Conservation (phyloP, 148 eudicot genomes). For the Vaccinium vitisidaea region DNA sequence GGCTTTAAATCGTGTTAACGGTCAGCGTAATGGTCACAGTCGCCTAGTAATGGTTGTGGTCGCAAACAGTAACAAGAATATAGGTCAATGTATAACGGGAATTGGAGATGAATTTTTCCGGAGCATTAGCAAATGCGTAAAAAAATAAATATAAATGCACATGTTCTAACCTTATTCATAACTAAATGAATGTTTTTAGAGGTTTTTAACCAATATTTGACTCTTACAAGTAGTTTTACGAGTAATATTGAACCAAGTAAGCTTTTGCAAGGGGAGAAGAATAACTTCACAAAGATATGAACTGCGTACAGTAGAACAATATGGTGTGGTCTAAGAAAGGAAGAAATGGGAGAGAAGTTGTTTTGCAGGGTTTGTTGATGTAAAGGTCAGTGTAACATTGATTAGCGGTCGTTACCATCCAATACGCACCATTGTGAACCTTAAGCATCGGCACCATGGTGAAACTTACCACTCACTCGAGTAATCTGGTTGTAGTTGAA, state of each 20-base stretch:
- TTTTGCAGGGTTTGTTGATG: not conserved
- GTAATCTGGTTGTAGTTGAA: not conserved
- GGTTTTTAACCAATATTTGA: not conserved
- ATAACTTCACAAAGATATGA: not conserved
- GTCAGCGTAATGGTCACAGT: not conserved
- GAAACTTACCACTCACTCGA: not conserved
- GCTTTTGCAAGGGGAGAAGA: not conserved
- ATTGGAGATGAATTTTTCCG: not conserved
- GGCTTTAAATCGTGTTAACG: not conserved
- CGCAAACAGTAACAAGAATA: not conserved
- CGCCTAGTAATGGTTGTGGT: too few relatives aligned
- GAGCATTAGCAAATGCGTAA: not conserved
- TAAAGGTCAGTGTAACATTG: not conserved
- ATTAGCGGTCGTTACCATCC: not conserved
- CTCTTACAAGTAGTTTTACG: not conserved
- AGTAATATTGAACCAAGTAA: not conserved
- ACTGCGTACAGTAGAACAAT: not conserved
- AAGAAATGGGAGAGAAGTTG: not conserved
- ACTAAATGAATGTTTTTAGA: not conserved
- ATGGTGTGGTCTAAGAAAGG: not conserved
- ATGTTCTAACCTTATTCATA: not conserved
- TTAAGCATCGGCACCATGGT: not conserved
- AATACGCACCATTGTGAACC: not conserved
- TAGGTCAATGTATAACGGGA: not conserved
- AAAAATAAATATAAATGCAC: not conserved